These are phyloP conservation scores for Tulasnella sp. DNA, from an alignment of 768 basidiomycete genomes.

Conservation along the genomic window DNA sequence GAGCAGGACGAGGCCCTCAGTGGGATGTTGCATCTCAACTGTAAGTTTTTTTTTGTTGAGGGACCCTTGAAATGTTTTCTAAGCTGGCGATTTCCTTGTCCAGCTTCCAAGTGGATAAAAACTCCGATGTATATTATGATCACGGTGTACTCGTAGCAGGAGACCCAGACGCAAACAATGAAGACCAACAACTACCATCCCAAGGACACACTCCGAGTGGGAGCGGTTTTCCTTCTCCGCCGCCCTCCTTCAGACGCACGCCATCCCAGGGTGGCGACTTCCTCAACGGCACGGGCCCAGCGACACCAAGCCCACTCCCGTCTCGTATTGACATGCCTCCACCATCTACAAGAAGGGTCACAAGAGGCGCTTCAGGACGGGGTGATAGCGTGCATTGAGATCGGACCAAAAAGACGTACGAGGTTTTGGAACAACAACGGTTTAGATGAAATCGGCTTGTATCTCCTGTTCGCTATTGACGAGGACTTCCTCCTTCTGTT, in stretches of 20 bases:
- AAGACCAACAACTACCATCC: constrained; percentile 11
- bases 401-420: not conserved
- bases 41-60: not conserved
- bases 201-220: constrained; percentile 20
- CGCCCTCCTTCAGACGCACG: constrained; percentile 16
- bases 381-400: constrained; percentile 7
- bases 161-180: constrained; percentile 3
- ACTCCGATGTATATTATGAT: constrained; percentile 27
- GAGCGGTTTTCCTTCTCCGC: constrained; percentile 4
- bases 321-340: constrained; percentile 13
- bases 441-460: constrained; percentile 31
- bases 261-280: constrained; percentile 9
- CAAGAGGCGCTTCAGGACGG: constrained; percentile 15
- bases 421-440: not conserved
- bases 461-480: constrained; percentile 50
- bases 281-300: constrained; percentile 16
- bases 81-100: not conserved
- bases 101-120: constrained; percentile 28
- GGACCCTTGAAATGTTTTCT: not conserved
- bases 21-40: constrained; percentile 28
- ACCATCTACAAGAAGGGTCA: constrained; percentile 23
- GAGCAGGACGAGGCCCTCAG: constrained; percentile 22
- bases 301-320: constrained; percentile 15
- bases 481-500: constrained; percentile 51
- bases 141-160: constrained; percentile 13